A percentile compares a stretch with the other conserved stretches of the same genome.
Conservation (phyloP, 768 basidiomycete genomes). For the Lactarius hatsudake region DNA sequence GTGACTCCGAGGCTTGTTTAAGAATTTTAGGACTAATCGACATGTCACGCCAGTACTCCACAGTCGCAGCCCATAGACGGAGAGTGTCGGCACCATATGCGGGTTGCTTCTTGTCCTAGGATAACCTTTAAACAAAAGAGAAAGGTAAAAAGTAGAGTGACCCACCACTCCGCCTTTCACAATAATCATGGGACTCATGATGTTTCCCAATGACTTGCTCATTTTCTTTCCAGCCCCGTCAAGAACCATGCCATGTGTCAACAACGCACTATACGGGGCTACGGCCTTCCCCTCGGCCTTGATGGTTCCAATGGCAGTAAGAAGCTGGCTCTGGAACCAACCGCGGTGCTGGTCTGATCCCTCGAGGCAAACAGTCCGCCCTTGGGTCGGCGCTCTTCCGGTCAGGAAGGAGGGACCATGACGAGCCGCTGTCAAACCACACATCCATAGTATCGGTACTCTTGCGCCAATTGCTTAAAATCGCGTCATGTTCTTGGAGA, state of each 20-base stretch:
- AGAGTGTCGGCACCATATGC: constrained; percentile 85
- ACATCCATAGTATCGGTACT: constrained; percentile 98
- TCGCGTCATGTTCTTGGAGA: constrained; percentile 40
- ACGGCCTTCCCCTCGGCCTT: constrained; percentile 31
- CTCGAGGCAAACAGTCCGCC: constrained; percentile 89
- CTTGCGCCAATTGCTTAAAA: constrained; percentile 52
- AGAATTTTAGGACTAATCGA: constrained; percentile 79
- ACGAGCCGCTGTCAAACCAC: constrained; percentile 97
- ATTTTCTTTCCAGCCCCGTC: constrained; percentile 91
- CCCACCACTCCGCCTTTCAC: constrained; percentile 74
- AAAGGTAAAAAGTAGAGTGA: constrained; percentile 15
- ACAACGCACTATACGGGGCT: constrained; percentile 70
- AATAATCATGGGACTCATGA: constrained; percentile 79
- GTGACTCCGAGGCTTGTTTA: constrained; percentile 66
- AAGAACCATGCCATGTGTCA: constrained; percentile 97
- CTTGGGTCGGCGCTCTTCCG: constrained; percentile 38
- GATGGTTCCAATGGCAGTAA: constrained; percentile 70
- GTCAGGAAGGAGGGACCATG: constrained; percentile 76
- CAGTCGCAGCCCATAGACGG: constrained; percentile 87
- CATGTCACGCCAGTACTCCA: constrained; percentile 88
- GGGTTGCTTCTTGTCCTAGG: constrained; percentile 64
- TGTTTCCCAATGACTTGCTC: constrained; percentile 96
- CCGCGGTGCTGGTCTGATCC: constrained; percentile 98
- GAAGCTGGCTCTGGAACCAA: constrained; percentile 95
- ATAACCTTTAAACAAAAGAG: background rate